Evolutionary conservation across 2,329 filamentous ascomycete genomes (phyloP).

Genomic region (Aspergillus versicolor): DNA sequence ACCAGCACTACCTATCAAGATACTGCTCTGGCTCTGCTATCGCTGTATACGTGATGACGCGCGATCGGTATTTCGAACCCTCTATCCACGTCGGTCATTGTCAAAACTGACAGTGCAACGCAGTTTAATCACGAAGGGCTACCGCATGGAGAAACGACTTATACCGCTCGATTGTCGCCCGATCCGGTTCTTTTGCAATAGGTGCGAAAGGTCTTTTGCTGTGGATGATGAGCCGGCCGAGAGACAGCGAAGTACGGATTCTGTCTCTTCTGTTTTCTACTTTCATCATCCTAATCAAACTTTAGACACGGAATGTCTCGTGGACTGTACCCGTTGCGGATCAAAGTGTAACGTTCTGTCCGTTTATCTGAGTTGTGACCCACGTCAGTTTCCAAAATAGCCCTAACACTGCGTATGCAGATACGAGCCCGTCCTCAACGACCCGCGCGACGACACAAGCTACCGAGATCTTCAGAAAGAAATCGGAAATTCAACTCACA

Average conservation of each 20-base stretch:
- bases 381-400: not conserved
- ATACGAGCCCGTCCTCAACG: slow-evolving; percentile 24
- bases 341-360: slow-evolving; percentile 23
- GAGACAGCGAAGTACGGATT: slow-evolving; percentile 17
- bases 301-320: slow-evolving; percentile 16
- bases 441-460: slow-evolving; percentile 21
- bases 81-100: not conserved
- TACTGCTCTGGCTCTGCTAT: slow-evolving; percentile 30
- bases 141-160: slow-evolving; percentile 30
- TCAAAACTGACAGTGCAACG: not conserved
- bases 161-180: slow-evolving; percentile 27
- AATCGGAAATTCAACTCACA: slow-evolving; percentile 12
- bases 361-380: slow-evolving; percentile 1
- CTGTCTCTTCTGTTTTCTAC: not conserved
- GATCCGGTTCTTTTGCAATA: slow-evolving; percentile 26
- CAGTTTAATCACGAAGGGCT: slow-evolving; percentile 33
- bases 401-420: slow-evolving; percentile 3
- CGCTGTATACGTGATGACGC: slow-evolving; percentile 31
- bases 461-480: slow-evolving; percentile 20
- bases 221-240: slow-evolving; percentile 20
- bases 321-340: slow-evolving; percentile 23
- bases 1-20: slow-evolving; percentile 29
- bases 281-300: not conserved
- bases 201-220: slow-evolving; percentile 26
- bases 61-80: slow-evolving; percentile 25